Conservation (phyloP, 116 monocot genomes). For the Thalassia testudinum region DNA sequence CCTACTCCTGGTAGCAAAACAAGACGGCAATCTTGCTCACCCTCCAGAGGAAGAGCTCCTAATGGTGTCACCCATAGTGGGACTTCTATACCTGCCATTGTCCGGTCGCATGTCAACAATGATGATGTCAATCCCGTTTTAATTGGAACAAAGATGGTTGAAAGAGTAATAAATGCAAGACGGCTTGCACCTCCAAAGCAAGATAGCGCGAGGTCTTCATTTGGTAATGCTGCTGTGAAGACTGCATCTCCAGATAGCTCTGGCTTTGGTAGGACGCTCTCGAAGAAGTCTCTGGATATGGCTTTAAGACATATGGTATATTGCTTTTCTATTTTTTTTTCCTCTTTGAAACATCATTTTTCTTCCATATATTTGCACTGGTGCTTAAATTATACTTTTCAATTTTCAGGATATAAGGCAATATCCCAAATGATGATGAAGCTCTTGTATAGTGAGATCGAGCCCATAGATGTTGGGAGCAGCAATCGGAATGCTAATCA, state of each 20-base stretch:
- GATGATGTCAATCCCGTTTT: conserved; percentile 23
- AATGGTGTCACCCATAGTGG: conserved; percentile 13
- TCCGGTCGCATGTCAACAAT: conserved; percentile 15
- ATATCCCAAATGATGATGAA: conserved; percentile 30
- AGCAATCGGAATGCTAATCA: no score
- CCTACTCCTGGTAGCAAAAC: conserved; percentile 8
- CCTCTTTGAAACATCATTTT: background rate
- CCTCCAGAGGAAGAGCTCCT: conserved; percentile 42
- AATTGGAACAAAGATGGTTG: conserved; percentile 60
- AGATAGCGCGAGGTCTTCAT: conserved; percentile 13
- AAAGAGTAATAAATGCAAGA: conserved; percentile 36
- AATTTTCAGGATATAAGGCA: conserved; percentile 53
- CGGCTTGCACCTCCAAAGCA: conserved; percentile 43
- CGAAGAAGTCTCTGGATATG: conserved; percentile 76
- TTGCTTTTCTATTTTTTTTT: background rate
- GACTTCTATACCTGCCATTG: conserved; percentile 25
- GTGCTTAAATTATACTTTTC: background rate
- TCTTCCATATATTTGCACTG: background rate
- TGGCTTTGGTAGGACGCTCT: conserved; percentile 66
- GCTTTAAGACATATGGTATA: conserved; percentile 72
- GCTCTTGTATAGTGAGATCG: no score
- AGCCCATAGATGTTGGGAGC: no score
- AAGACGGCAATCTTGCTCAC: conserved; percentile 53
- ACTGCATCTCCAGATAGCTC: conserved; percentile 28
- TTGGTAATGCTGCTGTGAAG: conserved; percentile 3